Percentiles rank a stretch among this genome's conserved stretches.
Evolutionary conservation across 495 filamentous ascomycete species (phyloP).

Genomic region (Aspergillus hancockii): DNA sequence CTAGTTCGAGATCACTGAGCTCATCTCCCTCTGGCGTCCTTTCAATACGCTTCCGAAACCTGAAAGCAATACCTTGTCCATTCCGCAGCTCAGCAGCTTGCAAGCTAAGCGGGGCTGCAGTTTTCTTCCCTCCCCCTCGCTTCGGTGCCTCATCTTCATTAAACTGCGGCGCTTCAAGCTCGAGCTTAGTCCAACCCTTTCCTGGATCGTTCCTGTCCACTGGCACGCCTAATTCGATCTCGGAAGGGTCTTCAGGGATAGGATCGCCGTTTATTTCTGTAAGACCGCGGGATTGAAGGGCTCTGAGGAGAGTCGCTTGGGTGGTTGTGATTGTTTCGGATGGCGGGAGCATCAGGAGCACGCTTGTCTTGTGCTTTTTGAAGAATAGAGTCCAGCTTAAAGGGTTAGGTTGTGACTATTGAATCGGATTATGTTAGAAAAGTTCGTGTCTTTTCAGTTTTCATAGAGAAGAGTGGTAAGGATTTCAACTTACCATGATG

Average conservation of each 20-base stretch:
- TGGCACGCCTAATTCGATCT: conserved; percentile 56
- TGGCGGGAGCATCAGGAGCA: conserved; percentile 69
- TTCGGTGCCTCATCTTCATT: conserved; percentile 43
- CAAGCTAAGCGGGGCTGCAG: conserved; percentile 41
- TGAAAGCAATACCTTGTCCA: conserved; percentile 69
- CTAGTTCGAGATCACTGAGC: conserved; percentile 42
- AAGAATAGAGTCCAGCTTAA: conserved; percentile 67
- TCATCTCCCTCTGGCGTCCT: conserved; percentile 20
- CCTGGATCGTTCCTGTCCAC: conserved; percentile 55
- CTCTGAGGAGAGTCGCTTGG: conserved; percentile 64
- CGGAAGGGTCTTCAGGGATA: conserved; percentile 48
- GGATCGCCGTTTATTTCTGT: conserved; percentile 45
- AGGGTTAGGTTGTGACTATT: conserved; percentile 33
- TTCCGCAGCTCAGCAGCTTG: conserved; percentile 56
- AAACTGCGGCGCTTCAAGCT: conserved; percentile 34
- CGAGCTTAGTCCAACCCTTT: conserved; percentile 58
- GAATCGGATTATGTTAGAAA: conserved; percentile 4
- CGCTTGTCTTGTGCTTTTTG: conserved; percentile 76
- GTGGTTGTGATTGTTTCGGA: conserved; percentile 59
- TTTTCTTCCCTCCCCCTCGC: conserved; percentile 39
- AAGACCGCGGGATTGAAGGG: conserved; percentile 43
- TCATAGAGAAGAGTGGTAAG: background rate
- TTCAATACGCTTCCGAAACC: conserved; percentile 44
- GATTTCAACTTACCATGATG: conserved; percentile 21
- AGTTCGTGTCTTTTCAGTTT: background rate